phyloP scores from a whole-genome alignment of 2,329 filamentous ascomycete genomes.

The Fusarium stilboides region DNA sequence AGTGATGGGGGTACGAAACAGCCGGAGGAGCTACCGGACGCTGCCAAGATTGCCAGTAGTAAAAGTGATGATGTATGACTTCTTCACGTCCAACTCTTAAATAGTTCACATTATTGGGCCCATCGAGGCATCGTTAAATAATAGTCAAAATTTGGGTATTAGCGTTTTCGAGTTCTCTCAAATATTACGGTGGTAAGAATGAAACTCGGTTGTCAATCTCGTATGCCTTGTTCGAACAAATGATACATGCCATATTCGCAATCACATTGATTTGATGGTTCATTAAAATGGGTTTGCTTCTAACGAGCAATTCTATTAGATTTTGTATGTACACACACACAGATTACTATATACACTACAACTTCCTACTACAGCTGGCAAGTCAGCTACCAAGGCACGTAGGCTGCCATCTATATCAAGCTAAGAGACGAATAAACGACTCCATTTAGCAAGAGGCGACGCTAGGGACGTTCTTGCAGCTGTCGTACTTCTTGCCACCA shows the following conservation, averaged over 20 bases:
- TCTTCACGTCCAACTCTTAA: no score
- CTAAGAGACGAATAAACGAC: no score
- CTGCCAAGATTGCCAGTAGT: no score
- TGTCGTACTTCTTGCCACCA: constrained; percentile 62
- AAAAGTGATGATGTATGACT: no score
- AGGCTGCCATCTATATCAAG: neutral
- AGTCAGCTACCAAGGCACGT: neutral
- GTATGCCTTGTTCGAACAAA: neutral
- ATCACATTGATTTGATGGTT: neutral
- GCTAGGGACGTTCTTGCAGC: constrained; percentile 52
- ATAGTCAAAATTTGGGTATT: no score
- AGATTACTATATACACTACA: neutral
- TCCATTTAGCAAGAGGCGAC: constrained; percentile 35
- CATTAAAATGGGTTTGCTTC: neutral
- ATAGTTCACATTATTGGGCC: no score
- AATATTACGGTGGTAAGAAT: no score
- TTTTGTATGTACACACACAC: neutral
- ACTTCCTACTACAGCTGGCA: neutral
- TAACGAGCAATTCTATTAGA: neutral
- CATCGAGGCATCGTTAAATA: no score
- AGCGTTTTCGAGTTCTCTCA: no score
- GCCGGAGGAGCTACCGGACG: neutral
- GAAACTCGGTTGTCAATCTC: neutral
- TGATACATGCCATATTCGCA: neutral
- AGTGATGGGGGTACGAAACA: neutral